These are phyloP conservation scores for Plasmodium gonderi DNA, from an alignment of 169 alveolate genomes.

Conservation along the genomic window DNA sequence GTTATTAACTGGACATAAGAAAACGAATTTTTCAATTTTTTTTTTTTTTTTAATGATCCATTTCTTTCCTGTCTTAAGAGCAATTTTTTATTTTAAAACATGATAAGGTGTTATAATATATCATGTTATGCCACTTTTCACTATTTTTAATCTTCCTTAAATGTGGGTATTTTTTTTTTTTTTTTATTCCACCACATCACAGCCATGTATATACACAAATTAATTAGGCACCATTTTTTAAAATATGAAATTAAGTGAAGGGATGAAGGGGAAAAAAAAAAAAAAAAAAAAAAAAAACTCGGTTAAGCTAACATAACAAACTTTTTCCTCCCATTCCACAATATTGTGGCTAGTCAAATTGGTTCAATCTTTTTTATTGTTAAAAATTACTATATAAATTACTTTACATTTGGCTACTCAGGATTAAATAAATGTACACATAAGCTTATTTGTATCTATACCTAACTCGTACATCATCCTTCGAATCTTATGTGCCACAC, in stretches of 20 bases:
- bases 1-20: background rate
- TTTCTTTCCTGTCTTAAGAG: background rate
- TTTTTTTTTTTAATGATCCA: too few relatives aligned
- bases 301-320: background rate
- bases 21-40: background rate
- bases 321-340: background rate
- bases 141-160: background rate
- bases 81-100: background rate
- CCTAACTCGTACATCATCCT: background rate
- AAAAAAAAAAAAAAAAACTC: background rate
- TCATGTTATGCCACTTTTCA: background rate
- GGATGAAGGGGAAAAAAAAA: background rate
- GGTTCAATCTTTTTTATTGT: background rate
- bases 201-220: conserved; percentile 3
- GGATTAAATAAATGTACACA: background rate
- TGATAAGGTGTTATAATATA: background rate
- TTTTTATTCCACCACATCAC: background rate
- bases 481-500: background rate
- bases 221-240: background rate
- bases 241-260: background rate
- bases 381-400: background rate
- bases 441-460: background rate
- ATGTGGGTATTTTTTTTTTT: too few relatives aligned
- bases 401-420: background rate
- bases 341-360: background rate